Evolutionary conservation across 2,329 filamentous ascomycete species (phyloP).

Genomic region (Colletotrichum lini): DNA sequence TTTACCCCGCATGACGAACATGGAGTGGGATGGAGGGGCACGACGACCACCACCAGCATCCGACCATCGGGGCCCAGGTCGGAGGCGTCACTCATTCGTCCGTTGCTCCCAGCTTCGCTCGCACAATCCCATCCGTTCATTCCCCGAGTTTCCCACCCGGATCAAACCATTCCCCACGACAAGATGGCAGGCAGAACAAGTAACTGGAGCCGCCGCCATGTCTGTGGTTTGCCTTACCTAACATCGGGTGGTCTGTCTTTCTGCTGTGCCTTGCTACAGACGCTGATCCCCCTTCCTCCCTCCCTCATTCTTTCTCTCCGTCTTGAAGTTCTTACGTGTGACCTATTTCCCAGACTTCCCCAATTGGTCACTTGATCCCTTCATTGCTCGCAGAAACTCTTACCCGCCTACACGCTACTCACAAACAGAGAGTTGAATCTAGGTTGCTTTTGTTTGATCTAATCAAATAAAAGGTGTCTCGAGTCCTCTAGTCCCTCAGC

Average conservation of each 20-base stretch:
- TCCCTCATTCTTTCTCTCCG: neutral
- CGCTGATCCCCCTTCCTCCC: neutral
- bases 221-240: neutral
- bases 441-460: neutral
- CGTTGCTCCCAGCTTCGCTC: neutral
- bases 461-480: neutral
- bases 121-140: neutral
- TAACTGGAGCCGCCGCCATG: neutral
- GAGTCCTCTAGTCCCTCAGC: neutral
- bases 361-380: slow-evolving; percentile 21
- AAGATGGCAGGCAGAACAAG: neutral
- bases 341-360: slow-evolving; percentile 7
- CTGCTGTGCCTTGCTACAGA: neutral
- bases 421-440: neutral
- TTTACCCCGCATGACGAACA: slow-evolving; percentile 37
- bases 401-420: neutral
- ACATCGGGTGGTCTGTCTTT: neutral
- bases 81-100: slow-evolving; percentile 6
- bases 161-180: slow-evolving; percentile 23
- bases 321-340: neutral
- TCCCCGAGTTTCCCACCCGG: neutral
- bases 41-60: neutral
- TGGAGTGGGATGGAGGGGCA: slow-evolving; percentile 31
- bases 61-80: slow-evolving; percentile 17
- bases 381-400: slow-evolving; percentile 36